Conservation (phyloP, 495 filamentous ascomycete species). For the Penicillium soppii region DNA sequence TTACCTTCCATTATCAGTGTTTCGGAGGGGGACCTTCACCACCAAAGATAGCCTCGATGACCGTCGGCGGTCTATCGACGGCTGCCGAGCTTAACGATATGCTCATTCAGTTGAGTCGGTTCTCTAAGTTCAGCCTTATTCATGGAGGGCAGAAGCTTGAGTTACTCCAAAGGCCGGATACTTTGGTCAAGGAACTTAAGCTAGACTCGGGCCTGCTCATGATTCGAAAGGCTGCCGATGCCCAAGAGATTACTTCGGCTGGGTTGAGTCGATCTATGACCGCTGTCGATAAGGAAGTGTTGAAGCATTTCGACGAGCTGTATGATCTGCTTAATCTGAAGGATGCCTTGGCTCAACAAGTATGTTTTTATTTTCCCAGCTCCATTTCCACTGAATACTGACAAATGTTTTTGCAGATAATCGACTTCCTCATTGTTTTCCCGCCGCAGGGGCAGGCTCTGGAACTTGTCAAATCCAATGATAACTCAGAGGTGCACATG, state of each 20-base stretch:
- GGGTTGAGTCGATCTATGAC: constrained; percentile 37
- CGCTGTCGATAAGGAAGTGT: constrained; percentile 68
- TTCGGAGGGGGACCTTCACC: constrained; percentile 60
- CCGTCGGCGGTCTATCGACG: constrained; percentile 69
- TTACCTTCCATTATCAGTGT: constrained; percentile 71
- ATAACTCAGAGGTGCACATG: constrained; percentile 51
- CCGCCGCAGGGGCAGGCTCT: constrained; percentile 64
- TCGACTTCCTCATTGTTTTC: constrained; percentile 70
- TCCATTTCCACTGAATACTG: not conserved
- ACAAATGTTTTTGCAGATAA: constrained; percentile 54
- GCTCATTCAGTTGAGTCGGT: constrained; percentile 65
- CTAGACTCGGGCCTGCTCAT: constrained; percentile 63
- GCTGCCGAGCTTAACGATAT: constrained; percentile 63
- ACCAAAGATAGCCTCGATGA: constrained; percentile 56
- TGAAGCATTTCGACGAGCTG: constrained; percentile 82
- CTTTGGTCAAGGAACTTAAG: constrained; percentile 40
- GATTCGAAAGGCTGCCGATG: constrained; percentile 42
- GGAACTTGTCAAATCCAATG: constrained; percentile 55
- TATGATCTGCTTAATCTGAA: constrained; percentile 79
- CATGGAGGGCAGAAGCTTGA: constrained; percentile 49
- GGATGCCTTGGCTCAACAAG: constrained; percentile 67
- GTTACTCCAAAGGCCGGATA: constrained; percentile 37
- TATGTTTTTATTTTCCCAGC: constrained; percentile 27
- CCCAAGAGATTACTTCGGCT: constrained; percentile 26
- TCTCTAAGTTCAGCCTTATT: constrained; percentile 61